Base-by-base conservation (phyloP, 139 green algal species). In the Chlamydomonas sp. region DNA sequence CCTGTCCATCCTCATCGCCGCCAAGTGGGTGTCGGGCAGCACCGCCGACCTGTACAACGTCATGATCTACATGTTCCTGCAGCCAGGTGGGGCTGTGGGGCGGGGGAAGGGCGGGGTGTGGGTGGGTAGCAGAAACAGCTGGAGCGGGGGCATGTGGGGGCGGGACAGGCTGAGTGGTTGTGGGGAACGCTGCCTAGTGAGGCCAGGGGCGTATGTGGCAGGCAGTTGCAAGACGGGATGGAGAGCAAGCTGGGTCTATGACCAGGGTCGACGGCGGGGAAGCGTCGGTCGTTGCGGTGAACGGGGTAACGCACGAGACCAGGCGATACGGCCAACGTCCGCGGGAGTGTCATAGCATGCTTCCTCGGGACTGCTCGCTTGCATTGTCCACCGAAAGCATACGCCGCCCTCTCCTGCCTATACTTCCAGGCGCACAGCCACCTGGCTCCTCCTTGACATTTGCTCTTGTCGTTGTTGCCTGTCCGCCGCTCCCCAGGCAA, bases 61-160 rank as follows among this genome's bases (percentile, higher is more conserved):
- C 73, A 96, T 99, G 92, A 99, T 99, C 94, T 97, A 98, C 95
- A 99, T 99, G 98, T 99, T 99, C 94, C 95, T 99, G 10, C 89
- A 77, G 12, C 98, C 98, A 5, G 95, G 95, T 83, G 61, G 90
- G 95, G 63, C 88, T 93, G 4, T 90, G 94, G 18, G 74, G 85
- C 71, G 71, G 63, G 77, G 79, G 76, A 5, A 63, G 16, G 18
- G 80, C 20, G 49, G n/a, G 61, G 59, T 63, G 10, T 57, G 8
- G 5, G 14, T 78, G 20, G n/a, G 73, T 58, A 12, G 73, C 31
- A 49, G 31, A 49, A 49, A 49, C 31, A 49, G 5, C 71, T 5
- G 8, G 67, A 5, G 12, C 20, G 67, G 67, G 10, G 67, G 67
- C 67, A 17, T 72, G 67, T 72, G 16, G 16, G 68, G 16, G 68